phyloP scores from a whole-genome alignment of 2,329 filamentous ascomycete species.

The Verticillium nonalfalfae region DNA sequence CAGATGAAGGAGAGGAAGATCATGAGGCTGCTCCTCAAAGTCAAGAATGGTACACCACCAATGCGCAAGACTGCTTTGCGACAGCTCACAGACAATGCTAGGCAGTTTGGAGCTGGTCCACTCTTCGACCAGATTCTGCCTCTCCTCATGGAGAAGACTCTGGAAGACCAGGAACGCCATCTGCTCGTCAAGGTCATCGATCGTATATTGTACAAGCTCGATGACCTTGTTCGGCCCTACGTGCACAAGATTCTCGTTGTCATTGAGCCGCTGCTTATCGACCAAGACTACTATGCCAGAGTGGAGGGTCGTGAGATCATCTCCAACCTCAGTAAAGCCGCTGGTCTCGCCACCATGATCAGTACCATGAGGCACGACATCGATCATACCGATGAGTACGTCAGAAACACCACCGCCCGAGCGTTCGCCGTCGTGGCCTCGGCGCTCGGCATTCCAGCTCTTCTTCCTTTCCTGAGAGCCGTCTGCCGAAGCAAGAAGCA shows the following conservation, averaged over 20 bases:
- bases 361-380: conserved; percentile 99
- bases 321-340: conserved; percentile 93
- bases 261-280: conserved; percentile 97
- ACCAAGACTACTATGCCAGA: conserved; percentile 98
- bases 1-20: conserved; percentile 98
- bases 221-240: conserved; percentile 91
- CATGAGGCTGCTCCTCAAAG: conserved; percentile 92
- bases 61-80: conserved; percentile 98
- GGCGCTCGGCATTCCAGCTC: conserved; percentile 87
- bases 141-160: conserved; percentile 93
- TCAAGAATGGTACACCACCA: conserved; percentile 97
- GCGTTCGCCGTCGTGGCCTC: conserved; percentile 97
- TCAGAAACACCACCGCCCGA: conserved; percentile 93
- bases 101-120: conserved; percentile 88
- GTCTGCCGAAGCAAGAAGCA: conserved; percentile 98
- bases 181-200: conserved; percentile 98
- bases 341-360: conserved; percentile 97
- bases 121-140: conserved; percentile 97
- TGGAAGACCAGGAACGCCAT: conserved; percentile 97
- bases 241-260: conserved; percentile 98
- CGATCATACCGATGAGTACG: conserved; percentile 96
- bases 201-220: conserved; percentile 95
- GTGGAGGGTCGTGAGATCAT: conserved; percentile 99
- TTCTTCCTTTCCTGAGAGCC: conserved; percentile 89
- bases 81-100: conserved; percentile 95